Conservation (phyloP, 106 monocot species). For the Platanthera zijinensis region DNA sequence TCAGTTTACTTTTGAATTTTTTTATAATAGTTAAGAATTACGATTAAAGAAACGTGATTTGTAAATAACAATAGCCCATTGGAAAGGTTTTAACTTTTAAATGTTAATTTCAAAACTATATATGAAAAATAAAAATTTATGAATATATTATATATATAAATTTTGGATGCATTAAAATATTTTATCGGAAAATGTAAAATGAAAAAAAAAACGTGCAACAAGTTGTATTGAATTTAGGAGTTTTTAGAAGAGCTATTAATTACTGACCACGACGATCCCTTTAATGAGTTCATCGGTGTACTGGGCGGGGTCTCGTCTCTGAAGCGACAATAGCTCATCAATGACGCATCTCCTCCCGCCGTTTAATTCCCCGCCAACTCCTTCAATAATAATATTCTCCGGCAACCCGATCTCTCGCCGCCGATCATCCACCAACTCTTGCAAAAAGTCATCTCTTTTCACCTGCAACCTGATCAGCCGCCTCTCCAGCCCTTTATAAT, state of each 20-base stretch:
- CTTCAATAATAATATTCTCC: not conserved
- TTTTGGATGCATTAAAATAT: too few relatives aligned
- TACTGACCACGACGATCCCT: conserved; percentile 13
- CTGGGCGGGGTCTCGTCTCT: conserved; percentile 20
- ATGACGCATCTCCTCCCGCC: conserved; percentile 18
- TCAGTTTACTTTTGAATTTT: too few relatives aligned
- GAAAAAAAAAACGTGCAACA: too few relatives aligned
- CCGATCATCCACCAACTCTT: conserved; percentile 22
- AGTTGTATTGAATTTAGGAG: too few relatives aligned
- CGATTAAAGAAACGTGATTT: too few relatives aligned
- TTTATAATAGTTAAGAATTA: too few relatives aligned
- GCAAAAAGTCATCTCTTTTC: conserved; percentile 21
- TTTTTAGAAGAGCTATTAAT: not conserved
- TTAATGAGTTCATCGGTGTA: conserved; percentile 37
- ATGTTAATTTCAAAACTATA: too few relatives aligned
- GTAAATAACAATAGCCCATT: too few relatives aligned
- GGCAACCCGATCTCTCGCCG: not conserved
- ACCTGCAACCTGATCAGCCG: conserved; percentile 7
- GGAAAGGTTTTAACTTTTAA: too few relatives aligned
- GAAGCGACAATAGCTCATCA: conserved; percentile 23
- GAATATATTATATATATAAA: too few relatives aligned
- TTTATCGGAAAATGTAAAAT: too few relatives aligned
- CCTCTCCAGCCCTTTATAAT: conserved; percentile 14
- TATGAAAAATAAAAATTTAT: too few relatives aligned
- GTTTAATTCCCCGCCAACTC: not conserved